Evolutionary conservation across 129 eudicot species (phyloP).

Genomic region (Erigeron canadensis): DNA sequence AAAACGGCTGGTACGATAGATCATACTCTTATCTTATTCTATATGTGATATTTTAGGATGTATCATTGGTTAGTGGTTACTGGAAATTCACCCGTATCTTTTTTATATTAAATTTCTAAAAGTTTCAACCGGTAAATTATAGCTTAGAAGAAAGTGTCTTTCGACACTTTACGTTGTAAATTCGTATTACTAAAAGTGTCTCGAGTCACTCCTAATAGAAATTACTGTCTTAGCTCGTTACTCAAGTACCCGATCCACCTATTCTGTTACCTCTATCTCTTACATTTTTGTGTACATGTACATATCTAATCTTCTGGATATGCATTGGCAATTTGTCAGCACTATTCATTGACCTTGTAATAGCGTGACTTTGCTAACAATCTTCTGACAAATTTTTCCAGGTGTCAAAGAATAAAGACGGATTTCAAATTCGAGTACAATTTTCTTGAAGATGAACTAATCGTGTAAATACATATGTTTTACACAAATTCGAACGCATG

Average conservation of each 20-base stretch:
- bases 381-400: slow-evolving; percentile 25
- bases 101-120: background rate
- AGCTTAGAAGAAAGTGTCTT: background rate
- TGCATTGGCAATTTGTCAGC: background rate
- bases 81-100: background rate
- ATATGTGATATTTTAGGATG: background rate
- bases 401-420: slow-evolving; percentile 95
- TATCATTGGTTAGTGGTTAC: background rate
- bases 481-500: background rate
- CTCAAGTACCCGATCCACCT: too few species aligned
- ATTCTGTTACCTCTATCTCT: too few species aligned
- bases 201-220: too few species aligned
- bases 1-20: slow-evolving; percentile 83
- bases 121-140: background rate
- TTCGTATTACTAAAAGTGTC: too few species aligned
- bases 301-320: background rate
- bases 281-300: background rate
- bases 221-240: too few species aligned
- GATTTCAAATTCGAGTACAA: slow-evolving; percentile 95
- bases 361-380: background rate
- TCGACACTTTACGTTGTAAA: too few species aligned
- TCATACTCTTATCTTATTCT: slow-evolving; percentile 2
- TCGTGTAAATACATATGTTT: slow-evolving; percentile 47
- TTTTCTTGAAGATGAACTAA: slow-evolving; percentile 90
- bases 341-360: background rate